A percentile compares a stretch with the other conserved stretches of the same genome.
Conservation (phyloP, 2,329 filamentous ascomycete species). For the Penicillium sp. region DNA sequence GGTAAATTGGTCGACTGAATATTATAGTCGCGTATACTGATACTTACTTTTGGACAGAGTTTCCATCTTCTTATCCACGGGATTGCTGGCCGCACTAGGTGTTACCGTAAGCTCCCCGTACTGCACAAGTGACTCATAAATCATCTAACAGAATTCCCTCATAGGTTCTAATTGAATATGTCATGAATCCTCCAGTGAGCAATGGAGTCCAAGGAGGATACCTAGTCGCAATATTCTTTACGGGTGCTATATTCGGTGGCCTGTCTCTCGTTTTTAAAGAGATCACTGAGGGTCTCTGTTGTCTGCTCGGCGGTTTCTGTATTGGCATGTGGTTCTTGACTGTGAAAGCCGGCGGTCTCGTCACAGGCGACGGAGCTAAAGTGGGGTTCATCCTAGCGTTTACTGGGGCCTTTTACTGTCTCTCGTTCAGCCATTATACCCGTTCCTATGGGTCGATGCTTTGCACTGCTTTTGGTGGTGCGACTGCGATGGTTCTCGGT, state of each 20-base stretch:
- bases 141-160: background rate
- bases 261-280: conserved; percentile 78
- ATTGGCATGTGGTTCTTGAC: conserved; percentile 88
- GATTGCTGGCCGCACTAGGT: conserved; percentile 69
- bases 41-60: conserved; percentile 44
- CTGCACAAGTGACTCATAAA: background rate
- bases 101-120: conserved; percentile 55
- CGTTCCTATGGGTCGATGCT: conserved; percentile 75
- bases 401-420: conserved; percentile 65
- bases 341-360: conserved; percentile 72
- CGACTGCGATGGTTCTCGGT: conserved; percentile 75
- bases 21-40: background rate
- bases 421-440: conserved; percentile 78
- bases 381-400: conserved; percentile 75
- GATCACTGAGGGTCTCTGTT: conserved; percentile 80
- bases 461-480: conserved; percentile 76
- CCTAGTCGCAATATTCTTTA: conserved; percentile 72
- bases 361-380: conserved; percentile 63
- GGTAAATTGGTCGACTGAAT: conserved; percentile 37
- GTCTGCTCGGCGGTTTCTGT: conserved; percentile 82
- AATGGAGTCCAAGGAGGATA: conserved; percentile 81
- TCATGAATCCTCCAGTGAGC: conserved; percentile 76
- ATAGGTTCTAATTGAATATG: conserved; percentile 75
- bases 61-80: conserved; percentile 77
- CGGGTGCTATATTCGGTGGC: conserved; percentile 72